Evolutionary conservation across 2,329 filamentous ascomycete genomes (phyloP), one percentile per base, ranked within the genome.

Genomic region (Aspergillus tamarii): DNA sequence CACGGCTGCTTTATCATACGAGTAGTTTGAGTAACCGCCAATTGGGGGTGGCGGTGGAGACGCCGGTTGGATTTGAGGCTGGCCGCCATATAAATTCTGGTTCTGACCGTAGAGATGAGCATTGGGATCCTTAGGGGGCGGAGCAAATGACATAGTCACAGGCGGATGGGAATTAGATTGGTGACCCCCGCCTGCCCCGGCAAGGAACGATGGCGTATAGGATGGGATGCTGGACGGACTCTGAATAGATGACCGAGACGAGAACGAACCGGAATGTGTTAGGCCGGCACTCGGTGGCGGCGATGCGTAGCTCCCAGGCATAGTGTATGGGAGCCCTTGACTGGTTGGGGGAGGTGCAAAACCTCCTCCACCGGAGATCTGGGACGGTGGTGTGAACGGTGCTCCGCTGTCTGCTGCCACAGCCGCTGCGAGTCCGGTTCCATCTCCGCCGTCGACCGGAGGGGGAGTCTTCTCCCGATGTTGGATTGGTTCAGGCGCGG

Each of bases 381-480:
- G 76, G 9, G 74, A 67, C 2, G 74, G 71, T 6, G 73, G 69
- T 39, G 72, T 67, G 57, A 77, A 80, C 45, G 73, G 68, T 10
- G 75, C 63, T 3, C 72, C 70, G 43, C 78, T 69, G 62, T 83
- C 80, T 45, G 75, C 76, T 61, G 74, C 75, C 7, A 76, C 76
- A 10, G 79, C 81, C 6, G 79, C 77, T 46, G 77, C 72, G 6
- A 83, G 76, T 3, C 81, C 82, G 1, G 81, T 83, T 16, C 82
- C 82, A 39, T 74, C 76, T 19, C 76, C 81, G 43, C 81, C 85
- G 73, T 89, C 87, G 30, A 80, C 77, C 14, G 88, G 88, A 8
- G 88, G 88, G 2, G 88, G 88, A 4, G 88, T 89, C 77, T 89
- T 88, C 74, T 89, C 87, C n/a, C 88, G 84, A 69, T 88, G 84